Evolutionary conservation across 1,284 basidiomycete genomes (phyloP), one percentile per base, ranked within the genome.

Genomic region (Neotropicomus parvogracilis): DNA sequence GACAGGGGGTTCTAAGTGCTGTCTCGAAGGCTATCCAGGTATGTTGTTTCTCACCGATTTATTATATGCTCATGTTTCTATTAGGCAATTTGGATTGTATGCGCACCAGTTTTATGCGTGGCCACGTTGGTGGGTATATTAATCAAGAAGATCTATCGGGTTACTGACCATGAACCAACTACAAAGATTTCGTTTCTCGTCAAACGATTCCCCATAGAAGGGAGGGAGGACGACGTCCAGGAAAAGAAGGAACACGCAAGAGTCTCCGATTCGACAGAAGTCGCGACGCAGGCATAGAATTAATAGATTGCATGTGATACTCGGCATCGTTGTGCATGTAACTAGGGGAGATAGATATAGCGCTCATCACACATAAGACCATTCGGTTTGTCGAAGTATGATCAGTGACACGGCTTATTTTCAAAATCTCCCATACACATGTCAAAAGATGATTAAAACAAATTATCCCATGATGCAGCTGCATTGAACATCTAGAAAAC

Each of bases 71-170:
- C 47, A 52, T n/a, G n/a, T 52, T 60, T 40, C 50, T 33, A 19
- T 44, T 41, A 84, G 82, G 74, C 70, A 44, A 72, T 85, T 48
- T 85, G 82, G 82, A 75, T 76, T 14, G 71, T 79, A 21, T 85
- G 81, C 58, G 63, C 76, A 33, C 82, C 82, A 21, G 75, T 79
- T 57, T 61, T 83, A 39, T 78, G 75, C 26, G 51, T 78, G 46
- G 78, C 79, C 29, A 71, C 75, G 56, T 55, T 81, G 58, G 78
- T 81, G 57, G 59, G 68, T 59, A 27, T 27, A 26, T 19, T 19
- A 31, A 31, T 40, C 19, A 5, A 29, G 40, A 35, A 7, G 41
- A 19, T 46, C 20, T 33, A 21, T 44, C 26, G 14, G 58, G 52
- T 46, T 69, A 67, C 46, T 59, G 49, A 65, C 34, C 42, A 39